Evolutionary conservation across 306 rosid species (phyloP).

Genomic region (Pueraria montana): DNA sequence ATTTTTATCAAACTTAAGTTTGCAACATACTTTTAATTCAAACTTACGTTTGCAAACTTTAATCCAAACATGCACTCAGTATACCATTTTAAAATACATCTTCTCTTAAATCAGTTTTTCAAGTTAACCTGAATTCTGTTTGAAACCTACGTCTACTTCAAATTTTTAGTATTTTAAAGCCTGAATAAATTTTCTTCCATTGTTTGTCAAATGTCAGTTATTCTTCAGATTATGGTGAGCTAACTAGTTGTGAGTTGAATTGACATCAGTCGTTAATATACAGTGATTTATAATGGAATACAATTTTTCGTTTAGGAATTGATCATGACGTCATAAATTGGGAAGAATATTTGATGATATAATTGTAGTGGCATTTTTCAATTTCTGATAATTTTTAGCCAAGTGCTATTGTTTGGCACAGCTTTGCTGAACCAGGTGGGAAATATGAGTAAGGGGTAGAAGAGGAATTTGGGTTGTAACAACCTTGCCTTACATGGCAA

Average conservation of each 20-base stretch:
- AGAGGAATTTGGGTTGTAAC: neutral
- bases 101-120: neutral
- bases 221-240: neutral
- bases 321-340: neutral
- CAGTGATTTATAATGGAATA: slow-evolving; percentile 1
- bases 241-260: neutral
- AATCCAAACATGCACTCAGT: too few species aligned
- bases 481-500: neutral
- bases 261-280: neutral
- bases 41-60: too few species aligned
- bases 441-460: neutral
- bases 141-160: neutral
- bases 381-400: slow-evolving; percentile 4
- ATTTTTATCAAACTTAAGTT: too few species aligned
- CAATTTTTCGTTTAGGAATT: neutral
- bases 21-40: too few species aligned
- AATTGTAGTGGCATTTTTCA: neutral
- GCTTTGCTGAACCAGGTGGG: neutral
- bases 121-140: neutral
- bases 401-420: neutral
- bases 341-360: neutral
- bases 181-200: neutral
- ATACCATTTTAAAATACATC: neutral
- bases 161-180: neutral
- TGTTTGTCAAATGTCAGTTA: neutral